Evolutionary conservation across 805 yeast species (phyloP).

Genomic region (Scheffersomyces spartinae): DNA sequence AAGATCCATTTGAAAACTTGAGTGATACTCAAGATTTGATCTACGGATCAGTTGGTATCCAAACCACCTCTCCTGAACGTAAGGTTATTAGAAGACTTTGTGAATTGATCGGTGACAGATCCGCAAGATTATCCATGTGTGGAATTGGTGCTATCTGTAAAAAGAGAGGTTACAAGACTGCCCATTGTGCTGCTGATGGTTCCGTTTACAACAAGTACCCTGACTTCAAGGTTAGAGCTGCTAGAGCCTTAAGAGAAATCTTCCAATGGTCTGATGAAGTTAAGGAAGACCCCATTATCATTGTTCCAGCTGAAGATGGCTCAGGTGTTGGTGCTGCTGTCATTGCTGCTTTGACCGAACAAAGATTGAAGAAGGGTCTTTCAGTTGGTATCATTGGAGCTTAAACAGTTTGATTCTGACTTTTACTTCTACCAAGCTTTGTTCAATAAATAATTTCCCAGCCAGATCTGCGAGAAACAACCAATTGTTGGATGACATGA

Average conservation of each 20-base stretch:
- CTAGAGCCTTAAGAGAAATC: slow-evolving; percentile 77
- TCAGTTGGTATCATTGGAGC: slow-evolving; percentile 56
- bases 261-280: slow-evolving; percentile 55
- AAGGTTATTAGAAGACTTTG: slow-evolving; percentile 72
- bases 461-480: too few relatives aligned
- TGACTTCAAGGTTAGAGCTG: slow-evolving; percentile 80
- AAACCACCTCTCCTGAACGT: slow-evolving; percentile 68
- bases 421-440: too few relatives aligned
- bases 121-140: slow-evolving; percentile 86
- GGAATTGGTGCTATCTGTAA: slow-evolving; percentile 91
- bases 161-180: slow-evolving; percentile 67
- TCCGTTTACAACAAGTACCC: slow-evolving; percentile 93
- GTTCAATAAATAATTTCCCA: too few relatives aligned
- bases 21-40: slow-evolving; percentile 63
- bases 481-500: too few relatives aligned
- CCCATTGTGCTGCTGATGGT: slow-evolving; percentile 95
- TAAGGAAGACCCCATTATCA: slow-evolving; percentile 65
- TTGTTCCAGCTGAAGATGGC: slow-evolving; percentile 95
- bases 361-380: slow-evolving; percentile 60
- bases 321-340: slow-evolving; percentile 98
- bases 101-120: slow-evolving; percentile 81
- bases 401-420: too few relatives aligned
- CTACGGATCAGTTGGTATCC: slow-evolving; percentile 42
- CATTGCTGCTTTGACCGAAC: slow-evolving; percentile 88
- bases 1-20: slow-evolving; percentile 79